phyloP scores from a whole-genome alignment of 1,284 basidiomycete species.

The Ceratobasidium papillatum region DNA sequence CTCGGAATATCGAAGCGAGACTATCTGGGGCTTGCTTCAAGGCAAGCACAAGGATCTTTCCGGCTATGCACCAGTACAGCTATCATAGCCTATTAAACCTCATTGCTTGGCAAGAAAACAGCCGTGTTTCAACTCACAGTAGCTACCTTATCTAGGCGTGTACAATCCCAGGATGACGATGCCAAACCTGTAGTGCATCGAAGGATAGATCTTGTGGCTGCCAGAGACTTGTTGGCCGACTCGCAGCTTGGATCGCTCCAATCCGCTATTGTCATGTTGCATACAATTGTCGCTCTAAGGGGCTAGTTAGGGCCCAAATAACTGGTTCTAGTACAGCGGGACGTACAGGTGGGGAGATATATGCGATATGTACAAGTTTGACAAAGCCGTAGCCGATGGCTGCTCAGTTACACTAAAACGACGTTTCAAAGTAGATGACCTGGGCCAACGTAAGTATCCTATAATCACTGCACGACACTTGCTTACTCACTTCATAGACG shows the following conservation, averaged over 20 bases:
- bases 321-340: background rate
- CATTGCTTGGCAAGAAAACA: too few species aligned
- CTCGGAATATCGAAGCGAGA: slow-evolving; percentile 20
- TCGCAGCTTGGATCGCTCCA: slow-evolving; percentile 30
- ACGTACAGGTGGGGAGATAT: slow-evolving; percentile 4
- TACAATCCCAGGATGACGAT: slow-evolving; percentile 1
- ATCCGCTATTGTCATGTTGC: background rate
- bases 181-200: background rate
- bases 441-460: background rate
- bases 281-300: background rate
- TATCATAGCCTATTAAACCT: background rate
- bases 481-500: background rate
- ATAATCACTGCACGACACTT: background rate
- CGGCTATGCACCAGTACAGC: slow-evolving; percentile 5
- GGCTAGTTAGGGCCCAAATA: background rate
- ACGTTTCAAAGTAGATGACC: background rate
- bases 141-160: background rate
- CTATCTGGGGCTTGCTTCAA: slow-evolving; percentile 14
- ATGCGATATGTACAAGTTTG: slow-evolving; percentile 15
- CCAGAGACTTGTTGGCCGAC: slow-evolving; percentile 12
- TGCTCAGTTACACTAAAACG: slow-evolving; percentile 7
- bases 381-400: background rate
- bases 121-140: background rate
- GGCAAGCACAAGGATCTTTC: background rate
- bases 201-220: slow-evolving; percentile 13